phyloP scores from a whole-genome alignment of 2,329 filamentous ascomycete species.

The Trichoderma afroharzianum region DNA sequence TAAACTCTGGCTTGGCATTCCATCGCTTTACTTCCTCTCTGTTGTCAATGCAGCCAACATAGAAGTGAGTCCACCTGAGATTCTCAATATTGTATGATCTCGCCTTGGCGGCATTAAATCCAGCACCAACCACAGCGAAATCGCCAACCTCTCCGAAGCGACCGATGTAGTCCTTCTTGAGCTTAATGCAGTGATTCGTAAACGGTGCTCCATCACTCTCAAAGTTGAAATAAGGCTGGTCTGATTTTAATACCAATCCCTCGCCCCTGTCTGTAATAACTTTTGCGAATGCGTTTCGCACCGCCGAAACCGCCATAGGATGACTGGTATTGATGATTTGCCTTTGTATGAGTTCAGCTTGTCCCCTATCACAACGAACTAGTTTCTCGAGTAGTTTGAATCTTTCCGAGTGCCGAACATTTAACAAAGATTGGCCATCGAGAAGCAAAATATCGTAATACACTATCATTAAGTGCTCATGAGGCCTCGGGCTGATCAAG shows the following conservation, averaged over 20 bases:
- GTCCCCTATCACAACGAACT: constrained; percentile 51
- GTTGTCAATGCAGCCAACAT: constrained; percentile 72
- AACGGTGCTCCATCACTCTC: constrained; percentile 34
- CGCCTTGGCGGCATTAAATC: constrained; percentile 63
- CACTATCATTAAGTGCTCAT: constrained; percentile 59
- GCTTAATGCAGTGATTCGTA: constrained; percentile 64
- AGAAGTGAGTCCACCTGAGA: constrained; percentile 75
- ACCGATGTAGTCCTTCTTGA: constrained; percentile 81
- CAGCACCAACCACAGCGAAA: constrained; percentile 73
- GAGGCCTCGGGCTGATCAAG: constrained; percentile 40
- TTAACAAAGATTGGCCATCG: constrained; percentile 51
- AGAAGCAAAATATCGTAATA: constrained; percentile 57
- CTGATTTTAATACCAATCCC: constrained; percentile 76
- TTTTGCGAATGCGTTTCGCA: constrained; percentile 63
- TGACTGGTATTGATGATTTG: constrained; percentile 64
- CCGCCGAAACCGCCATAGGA: constrained; percentile 45
- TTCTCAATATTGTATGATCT: constrained; percentile 49
- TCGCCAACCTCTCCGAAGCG: constrained; percentile 80
- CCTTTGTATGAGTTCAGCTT: constrained; percentile 64
- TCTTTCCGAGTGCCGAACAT: constrained; percentile 54
- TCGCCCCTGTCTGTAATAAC: constrained; percentile 67
- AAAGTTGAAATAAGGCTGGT: constrained; percentile 72
- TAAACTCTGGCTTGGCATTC: constrained; percentile 56
- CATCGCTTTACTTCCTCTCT: constrained; percentile 53
- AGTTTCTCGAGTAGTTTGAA: constrained; percentile 57